These are phyloP conservation scores for Pholiota microspora DNA, from an alignment of 768 basidiomycete species.

Conservation along the genomic window DNA sequence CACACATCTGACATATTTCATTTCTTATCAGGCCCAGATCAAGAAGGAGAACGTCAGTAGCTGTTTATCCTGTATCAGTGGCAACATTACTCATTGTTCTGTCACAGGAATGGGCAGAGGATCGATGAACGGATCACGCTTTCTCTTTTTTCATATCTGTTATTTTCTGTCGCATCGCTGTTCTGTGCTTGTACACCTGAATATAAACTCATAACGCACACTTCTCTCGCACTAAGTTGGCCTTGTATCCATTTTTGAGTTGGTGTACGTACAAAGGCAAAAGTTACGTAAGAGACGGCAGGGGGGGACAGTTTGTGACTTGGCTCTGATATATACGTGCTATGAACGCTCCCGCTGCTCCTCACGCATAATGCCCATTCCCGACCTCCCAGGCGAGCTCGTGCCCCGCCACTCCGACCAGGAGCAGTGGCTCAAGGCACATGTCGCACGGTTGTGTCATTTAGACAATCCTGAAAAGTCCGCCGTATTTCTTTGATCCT, in stretches of 20 bases:
- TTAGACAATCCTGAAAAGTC: conserved; percentile 62
- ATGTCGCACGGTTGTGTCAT: conserved; percentile 64
- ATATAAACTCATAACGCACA: conserved; percentile 12
- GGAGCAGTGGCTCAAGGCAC: conserved; percentile 60
- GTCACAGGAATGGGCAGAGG: conserved; percentile 88
- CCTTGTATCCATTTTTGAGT: background rate
- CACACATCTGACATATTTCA: conserved; percentile 4
- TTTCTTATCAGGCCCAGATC: conserved; percentile 77
- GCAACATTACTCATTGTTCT: background rate
- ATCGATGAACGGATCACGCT: conserved; percentile 53
- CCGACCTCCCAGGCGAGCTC: conserved; percentile 67
- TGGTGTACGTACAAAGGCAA: background rate
- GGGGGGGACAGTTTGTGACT: conserved; percentile 2
- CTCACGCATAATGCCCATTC: conserved; percentile 49
- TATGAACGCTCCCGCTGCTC: conserved; percentile 15
- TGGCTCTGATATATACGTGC: conserved; percentile 10
- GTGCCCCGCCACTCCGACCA: conserved; percentile 56
- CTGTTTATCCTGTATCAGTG: background rate
- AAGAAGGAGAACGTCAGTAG: conserved; percentile 95
- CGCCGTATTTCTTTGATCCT: conserved; percentile 18
- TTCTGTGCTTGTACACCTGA: conserved; percentile 16
- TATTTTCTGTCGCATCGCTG: conserved; percentile 21
- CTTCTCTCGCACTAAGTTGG: conserved; percentile 1
- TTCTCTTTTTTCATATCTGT: conserved; percentile 14
- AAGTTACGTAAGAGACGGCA: conserved; percentile 18